These are phyloP conservation scores for Vitis cinerea DNA, from an alignment of 164 flowering plant genomes.

Conservation along the genomic window DNA sequence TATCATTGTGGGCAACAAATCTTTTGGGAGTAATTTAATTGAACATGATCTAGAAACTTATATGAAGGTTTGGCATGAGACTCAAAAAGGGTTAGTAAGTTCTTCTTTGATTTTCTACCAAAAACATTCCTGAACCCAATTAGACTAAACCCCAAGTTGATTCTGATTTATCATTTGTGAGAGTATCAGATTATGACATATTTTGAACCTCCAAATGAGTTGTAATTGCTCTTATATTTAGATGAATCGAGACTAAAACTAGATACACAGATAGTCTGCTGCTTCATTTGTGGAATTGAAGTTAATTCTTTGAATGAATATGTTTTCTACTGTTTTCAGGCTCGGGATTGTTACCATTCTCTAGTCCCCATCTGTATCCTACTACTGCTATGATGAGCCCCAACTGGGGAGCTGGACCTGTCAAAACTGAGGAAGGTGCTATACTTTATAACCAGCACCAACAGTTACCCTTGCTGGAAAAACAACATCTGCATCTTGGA, in stretches of 20 bases:
- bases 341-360: slow-evolving; percentile 21
- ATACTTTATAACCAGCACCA: slow-evolving; percentile 14
- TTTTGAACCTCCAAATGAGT: background rate
- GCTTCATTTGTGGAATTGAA: background rate
- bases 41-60: background rate
- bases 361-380: slow-evolving; percentile 24
- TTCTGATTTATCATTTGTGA: too few relatives aligned
- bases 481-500: slow-evolving; percentile 19
- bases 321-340: slow-evolving; percentile 21
- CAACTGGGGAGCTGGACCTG: slow-evolving; percentile 18
- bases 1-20: background rate
- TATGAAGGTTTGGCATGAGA: background rate
- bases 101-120: background rate
- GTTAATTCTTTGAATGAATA: background rate
- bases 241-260: background rate
- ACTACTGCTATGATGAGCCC: slow-evolving; percentile 21
- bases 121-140: background rate
- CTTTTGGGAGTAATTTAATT: background rate
- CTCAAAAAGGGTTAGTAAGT: background rate
- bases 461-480: slow-evolving; percentile 12
- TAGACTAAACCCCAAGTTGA: too few relatives aligned
- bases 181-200: too few relatives aligned
- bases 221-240: background rate
- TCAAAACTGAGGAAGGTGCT: slow-evolving; percentile 13
- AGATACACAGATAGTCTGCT: background rate